phyloP scores from a whole-genome alignment of 2,329 filamentous ascomycete genomes.

The Escovopsis sp. region DNA sequence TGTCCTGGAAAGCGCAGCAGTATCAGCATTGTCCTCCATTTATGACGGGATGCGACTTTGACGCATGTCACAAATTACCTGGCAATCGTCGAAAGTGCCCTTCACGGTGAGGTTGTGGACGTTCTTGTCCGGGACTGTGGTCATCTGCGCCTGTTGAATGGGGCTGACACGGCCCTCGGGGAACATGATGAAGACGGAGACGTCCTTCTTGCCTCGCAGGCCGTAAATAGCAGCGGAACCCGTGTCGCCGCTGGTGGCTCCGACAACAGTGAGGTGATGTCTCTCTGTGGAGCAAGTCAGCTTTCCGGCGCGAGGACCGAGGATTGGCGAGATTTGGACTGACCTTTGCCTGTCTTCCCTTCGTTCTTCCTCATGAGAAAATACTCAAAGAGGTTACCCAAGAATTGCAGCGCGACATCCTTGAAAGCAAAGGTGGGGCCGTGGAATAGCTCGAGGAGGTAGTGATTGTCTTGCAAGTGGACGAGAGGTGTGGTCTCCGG shows the following conservation, averaged over 20 bases:
- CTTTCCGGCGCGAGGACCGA: not conserved
- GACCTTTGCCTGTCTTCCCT: conserved; percentile 46
- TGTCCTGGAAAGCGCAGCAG: conserved; percentile 72
- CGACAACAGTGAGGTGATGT: conserved; percentile 74
- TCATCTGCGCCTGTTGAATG: conserved; percentile 96
- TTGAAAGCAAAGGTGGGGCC: conserved; percentile 94
- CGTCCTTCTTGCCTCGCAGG: conserved; percentile 87
- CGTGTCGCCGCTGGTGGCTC: conserved; percentile 76
- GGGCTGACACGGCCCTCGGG: conserved; percentile 83
- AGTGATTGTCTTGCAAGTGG: conserved; percentile 59
- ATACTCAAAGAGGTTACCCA: conserved; percentile 93
- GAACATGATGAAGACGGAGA: conserved; percentile 88
- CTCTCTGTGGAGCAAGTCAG: conserved; percentile 31
- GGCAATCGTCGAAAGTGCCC: conserved; percentile 92
- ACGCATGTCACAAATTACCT: conserved; percentile 32
- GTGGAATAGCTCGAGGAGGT: conserved; percentile 90
- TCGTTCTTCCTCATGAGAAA: conserved; percentile 62
- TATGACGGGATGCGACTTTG: not conserved
- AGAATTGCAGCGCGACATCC: conserved; percentile 73
- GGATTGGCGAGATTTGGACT: conserved; percentile 6
- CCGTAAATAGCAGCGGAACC: conserved; percentile 95
- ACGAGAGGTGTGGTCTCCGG: conserved; percentile 59
- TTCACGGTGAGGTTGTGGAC: conserved; percentile 84
- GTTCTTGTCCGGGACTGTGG: conserved; percentile 76
- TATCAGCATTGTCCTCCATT: conserved; percentile 49